A percentile compares a stretch with the other conserved stretches of the same genome.
These are phyloP conservation scores for Fusarium sp. DNA, from an alignment of 2,329 filamentous ascomycete species.

Conservation along the genomic window DNA sequence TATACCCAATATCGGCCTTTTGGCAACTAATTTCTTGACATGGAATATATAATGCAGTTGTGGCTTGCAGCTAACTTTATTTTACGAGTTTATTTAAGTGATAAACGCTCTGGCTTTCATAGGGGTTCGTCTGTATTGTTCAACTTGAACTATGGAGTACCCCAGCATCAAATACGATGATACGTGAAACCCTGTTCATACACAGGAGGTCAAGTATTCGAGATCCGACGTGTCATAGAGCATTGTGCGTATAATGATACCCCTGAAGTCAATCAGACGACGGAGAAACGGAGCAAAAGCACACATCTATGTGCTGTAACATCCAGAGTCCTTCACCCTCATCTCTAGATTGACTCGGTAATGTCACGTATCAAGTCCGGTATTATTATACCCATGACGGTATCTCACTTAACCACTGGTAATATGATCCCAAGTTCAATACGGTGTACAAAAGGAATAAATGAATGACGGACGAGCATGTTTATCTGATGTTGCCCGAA, in stretches of 20 bases:
- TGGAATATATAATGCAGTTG: not conserved
- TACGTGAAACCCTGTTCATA: conserved; percentile 14
- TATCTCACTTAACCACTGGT: not conserved
- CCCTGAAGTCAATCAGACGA: not conserved
- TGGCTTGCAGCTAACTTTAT: not conserved
- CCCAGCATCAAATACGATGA: not conserved
- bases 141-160: no score
- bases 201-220: not conserved
- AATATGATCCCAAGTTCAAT: not conserved
- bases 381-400: not conserved
- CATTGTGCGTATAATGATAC: not conserved
- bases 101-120: not conserved
- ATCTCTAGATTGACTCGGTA: conserved; percentile 2
- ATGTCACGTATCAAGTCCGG: conserved; percentile 5
- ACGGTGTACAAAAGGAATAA: not conserved
- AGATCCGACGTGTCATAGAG: not conserved
- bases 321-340: not conserved
- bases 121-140: not conserved
- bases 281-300: not conserved
- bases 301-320: not conserved
- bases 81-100: not conserved
- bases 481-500: not conserved
- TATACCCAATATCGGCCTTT: not conserved
- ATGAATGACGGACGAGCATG: conserved; percentile 3
- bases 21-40: not conserved